A percentile compares a stretch with the other conserved stretches of the same genome.
Conservation (phyloP, 2,329 filamentous ascomycete species). For the Fusarium newnesense region DNA sequence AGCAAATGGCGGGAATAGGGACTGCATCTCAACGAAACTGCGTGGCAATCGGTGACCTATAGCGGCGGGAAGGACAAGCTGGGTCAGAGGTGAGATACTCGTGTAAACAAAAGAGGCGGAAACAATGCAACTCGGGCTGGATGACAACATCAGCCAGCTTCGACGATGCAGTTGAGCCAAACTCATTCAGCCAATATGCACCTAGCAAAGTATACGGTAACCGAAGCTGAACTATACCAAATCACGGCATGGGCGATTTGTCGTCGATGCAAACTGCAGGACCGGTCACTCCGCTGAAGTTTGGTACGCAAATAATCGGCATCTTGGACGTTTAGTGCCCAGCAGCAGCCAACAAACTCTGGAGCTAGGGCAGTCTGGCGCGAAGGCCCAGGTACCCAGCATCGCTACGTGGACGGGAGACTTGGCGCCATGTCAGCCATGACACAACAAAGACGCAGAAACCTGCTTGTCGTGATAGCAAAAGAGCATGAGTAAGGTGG, state of each 20-base stretch:
- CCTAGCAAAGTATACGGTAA: constrained; percentile 29
- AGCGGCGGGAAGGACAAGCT: constrained; percentile 18
- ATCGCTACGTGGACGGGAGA: constrained; percentile 29
- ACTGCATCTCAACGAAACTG: constrained; percentile 6
- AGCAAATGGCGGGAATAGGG: constrained; percentile 15
- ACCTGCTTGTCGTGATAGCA: constrained; percentile 31
- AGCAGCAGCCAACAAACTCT: constrained; percentile 25
- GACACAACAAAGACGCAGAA: constrained; percentile 33
- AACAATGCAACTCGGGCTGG: constrained; percentile 25
- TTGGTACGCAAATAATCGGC: constrained; percentile 24
- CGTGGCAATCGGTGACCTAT: constrained; percentile 3
- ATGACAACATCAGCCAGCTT: constrained; percentile 20
- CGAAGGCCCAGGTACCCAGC: constrained; percentile 28
- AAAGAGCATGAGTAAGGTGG: constrained; percentile 7
- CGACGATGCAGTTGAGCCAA: constrained; percentile 1
- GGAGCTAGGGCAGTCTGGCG: constrained; percentile 14
- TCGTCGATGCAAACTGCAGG: constrained; percentile 25
- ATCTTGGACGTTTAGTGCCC: constrained; percentile 18
- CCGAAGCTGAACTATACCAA: constrained; percentile 23
- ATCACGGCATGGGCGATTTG: constrained; percentile 32
- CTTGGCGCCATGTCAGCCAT: constrained; percentile 34
- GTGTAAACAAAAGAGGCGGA: constrained; percentile 22
- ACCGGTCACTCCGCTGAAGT: constrained; percentile 19
- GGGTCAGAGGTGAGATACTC: constrained; percentile 1
- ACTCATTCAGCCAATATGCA: constrained; percentile 14